Conservation (phyloP, 306 rosid species). For the Prinsepia uniflora region DNA sequence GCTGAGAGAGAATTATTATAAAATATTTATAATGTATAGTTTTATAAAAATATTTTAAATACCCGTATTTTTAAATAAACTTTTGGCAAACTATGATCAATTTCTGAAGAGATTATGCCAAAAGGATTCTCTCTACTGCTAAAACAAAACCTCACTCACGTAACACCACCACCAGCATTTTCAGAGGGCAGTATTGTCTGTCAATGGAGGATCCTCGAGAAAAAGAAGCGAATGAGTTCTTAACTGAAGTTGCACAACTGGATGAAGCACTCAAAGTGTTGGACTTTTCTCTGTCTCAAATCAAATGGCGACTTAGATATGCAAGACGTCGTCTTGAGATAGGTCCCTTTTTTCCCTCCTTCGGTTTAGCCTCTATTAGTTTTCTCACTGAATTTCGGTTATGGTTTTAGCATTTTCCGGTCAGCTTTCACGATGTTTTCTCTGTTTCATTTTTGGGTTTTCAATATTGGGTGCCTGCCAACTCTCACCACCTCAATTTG, state of each 20-base stretch:
- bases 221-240: background rate
- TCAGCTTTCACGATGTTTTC: background rate
- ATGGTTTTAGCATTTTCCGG: background rate
- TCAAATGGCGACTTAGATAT: constrained; percentile 84
- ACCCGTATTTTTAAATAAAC: too few relatives aligned
- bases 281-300: constrained; percentile 45
- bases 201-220: constrained; percentile 7
- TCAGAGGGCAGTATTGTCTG: background rate
- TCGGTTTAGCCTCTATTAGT: background rate
- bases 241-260: constrained; percentile 37
- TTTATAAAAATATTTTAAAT: too few relatives aligned
- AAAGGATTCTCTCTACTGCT: background rate
- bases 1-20: too few relatives aligned
- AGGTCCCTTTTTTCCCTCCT: constrained; percentile 33
- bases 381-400: too few relatives aligned
- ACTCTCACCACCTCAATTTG: background rate
- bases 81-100: too few relatives aligned
- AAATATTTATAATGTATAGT: too few relatives aligned
- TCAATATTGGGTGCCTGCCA: background rate
- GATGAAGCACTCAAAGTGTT: constrained; percentile 46
- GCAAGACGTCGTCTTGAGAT: constrained; percentile 59
- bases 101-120: background rate
- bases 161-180: background rate
- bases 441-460: background rate
- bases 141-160: background rate